These are phyloP conservation scores for Pseudogymnoascus sp. DNA, from an alignment of 2,329 filamentous ascomycete genomes.

Conservation along the genomic window DNA sequence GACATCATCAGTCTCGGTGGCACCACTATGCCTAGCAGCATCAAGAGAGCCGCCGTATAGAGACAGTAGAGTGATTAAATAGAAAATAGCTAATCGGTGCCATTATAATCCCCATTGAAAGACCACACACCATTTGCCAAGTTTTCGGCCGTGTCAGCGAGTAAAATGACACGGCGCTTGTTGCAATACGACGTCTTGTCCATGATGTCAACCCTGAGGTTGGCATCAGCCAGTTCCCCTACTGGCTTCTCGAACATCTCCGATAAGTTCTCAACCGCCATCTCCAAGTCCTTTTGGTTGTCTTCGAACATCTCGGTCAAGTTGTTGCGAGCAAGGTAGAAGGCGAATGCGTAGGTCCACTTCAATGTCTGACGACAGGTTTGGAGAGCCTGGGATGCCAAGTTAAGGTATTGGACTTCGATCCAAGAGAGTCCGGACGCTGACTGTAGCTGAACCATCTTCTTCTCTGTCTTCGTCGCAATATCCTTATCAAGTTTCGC, in stretches of 20 bases:
- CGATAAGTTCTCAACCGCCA: constrained; percentile 94
- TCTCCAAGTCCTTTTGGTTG: constrained; percentile 95
- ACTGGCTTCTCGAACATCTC: constrained; percentile 99
- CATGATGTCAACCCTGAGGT: constrained; percentile 95
- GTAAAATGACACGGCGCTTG: constrained; percentile 77
- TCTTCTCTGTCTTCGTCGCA: constrained; percentile 93
- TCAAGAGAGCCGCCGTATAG: background rate
- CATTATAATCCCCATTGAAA: constrained; percentile 8
- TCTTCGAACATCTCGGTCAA: constrained; percentile 96
- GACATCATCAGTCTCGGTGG: background rate
- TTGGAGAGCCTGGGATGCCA: constrained; percentile 86
- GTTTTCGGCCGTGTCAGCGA: constrained; percentile 90
- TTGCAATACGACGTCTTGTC: constrained; percentile 98
- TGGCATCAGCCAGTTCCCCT: constrained; percentile 72
- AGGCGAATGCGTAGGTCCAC: constrained; percentile 98
- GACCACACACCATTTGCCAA: constrained; percentile 68
- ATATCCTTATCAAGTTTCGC: constrained; percentile 95
- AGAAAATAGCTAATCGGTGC: background rate
- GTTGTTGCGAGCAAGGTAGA: constrained; percentile 94
- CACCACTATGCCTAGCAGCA: background rate
- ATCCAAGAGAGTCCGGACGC: constrained; percentile 98
- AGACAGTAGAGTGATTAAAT: background rate
- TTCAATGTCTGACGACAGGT: constrained; percentile 97
- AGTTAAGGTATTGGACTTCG: constrained; percentile 93
- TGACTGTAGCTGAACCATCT: constrained; percentile 94